Evolutionary conservation across 495 filamentous ascomycete genomes (phyloP).

Genomic region (Aspergillus hancockii): DNA sequence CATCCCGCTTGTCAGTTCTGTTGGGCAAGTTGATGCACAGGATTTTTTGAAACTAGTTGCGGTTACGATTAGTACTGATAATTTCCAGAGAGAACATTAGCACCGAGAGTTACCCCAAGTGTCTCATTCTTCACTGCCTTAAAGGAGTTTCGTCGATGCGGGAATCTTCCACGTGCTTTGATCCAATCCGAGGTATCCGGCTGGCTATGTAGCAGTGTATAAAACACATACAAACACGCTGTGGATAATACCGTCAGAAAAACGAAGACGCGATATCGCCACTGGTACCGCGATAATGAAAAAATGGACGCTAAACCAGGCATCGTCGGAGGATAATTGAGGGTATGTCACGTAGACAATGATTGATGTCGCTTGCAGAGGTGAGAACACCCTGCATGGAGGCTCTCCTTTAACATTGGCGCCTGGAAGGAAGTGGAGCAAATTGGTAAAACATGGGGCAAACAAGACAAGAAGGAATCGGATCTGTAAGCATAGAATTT

Average conservation of each 20-base stretch:
- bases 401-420: background rate
- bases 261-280: background rate
- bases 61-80: background rate
- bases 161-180: background rate
- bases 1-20: slow-evolving; percentile 1
- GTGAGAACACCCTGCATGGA: background rate
- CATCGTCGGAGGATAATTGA: background rate
- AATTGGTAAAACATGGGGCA: background rate
- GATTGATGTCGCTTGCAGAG: background rate
- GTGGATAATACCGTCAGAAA: background rate
- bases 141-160: background rate
- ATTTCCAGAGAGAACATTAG: background rate
- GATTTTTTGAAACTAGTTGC: background rate
- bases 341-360: background rate
- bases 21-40: background rate
- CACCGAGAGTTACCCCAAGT: background rate
- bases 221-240: background rate
- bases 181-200: background rate
- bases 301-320: background rate
- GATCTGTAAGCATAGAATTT: background rate
- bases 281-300: background rate
- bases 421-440: background rate
- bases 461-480: background rate
- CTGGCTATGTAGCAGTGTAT: background rate
- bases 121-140: background rate